A percentile compares a stretch with the other conserved stretches of the same genome.
Conservation (phyloP, 2,329 filamentous ascomycete genomes). For the Penicillium sumatraense region DNA sequence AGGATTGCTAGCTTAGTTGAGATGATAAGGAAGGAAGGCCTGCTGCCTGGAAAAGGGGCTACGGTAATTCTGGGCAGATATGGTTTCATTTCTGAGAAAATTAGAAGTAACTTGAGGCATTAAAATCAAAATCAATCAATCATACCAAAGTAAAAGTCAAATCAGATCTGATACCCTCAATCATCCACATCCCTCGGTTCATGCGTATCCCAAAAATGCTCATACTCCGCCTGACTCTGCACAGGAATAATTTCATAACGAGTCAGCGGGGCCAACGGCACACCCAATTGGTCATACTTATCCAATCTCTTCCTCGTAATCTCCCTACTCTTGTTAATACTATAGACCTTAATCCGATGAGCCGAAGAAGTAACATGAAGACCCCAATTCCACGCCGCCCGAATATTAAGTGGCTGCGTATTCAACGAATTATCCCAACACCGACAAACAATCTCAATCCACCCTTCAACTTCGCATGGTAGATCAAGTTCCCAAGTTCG, state of each 20-base stretch:
- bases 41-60: background rate
- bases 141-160: too few relatives aligned
- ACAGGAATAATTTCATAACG: constrained; percentile 34
- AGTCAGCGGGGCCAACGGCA: constrained; percentile 39
- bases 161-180: too few relatives aligned
- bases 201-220: constrained; percentile 34
- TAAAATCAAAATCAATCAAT: background rate
- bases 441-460: constrained; percentile 63
- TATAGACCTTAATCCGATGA: constrained; percentile 45
- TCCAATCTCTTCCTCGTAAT: constrained; percentile 34
- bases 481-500: constrained; percentile 66
- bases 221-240: constrained; percentile 36
- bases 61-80: too few relatives aligned
- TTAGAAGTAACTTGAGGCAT: too few relatives aligned
- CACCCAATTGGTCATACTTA: constrained; percentile 34
- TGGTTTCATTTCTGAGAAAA: too few relatives aligned
- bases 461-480: constrained; percentile 65
- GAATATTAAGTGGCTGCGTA: constrained; percentile 61
- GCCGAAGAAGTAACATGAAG: constrained; percentile 45
- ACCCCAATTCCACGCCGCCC: constrained; percentile 57
- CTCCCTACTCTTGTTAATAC: constrained; percentile 37
- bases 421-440: constrained; percentile 68
- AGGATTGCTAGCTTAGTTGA: background rate
- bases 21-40: background rate
- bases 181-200: constrained; percentile 36